These are phyloP conservation scores for Vigna radiata DNA, from an alignment of 306 rosid species.

Conservation along the genomic window DNA sequence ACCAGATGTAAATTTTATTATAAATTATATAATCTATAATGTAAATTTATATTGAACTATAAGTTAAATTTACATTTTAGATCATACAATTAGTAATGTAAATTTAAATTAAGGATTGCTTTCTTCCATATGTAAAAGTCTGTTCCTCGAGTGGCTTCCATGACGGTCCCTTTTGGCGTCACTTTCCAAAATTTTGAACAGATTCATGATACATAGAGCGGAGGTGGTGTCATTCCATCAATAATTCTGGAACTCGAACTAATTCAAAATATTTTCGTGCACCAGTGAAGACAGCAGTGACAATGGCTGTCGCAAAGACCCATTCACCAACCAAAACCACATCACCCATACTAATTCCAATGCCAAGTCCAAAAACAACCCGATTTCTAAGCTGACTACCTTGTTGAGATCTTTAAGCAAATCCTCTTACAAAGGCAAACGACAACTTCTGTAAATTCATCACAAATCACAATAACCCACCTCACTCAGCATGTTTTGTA, in stretches of 20 bases:
- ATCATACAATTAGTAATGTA: no score
- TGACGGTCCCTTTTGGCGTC: no score
- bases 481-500: constrained; percentile 22
- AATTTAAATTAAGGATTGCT: no score
- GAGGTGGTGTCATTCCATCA: constrained; percentile 96
- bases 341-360: constrained; percentile 74
- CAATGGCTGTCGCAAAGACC: constrained; percentile 68
- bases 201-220: constrained; percentile 75
- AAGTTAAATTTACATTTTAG: no score
- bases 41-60: no score
- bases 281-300: constrained; percentile 75
- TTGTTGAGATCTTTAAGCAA: constrained; percentile 57
- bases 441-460: constrained; percentile 43
- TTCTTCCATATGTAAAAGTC: no score
- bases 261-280: constrained; percentile 88
- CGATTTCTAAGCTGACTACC: constrained; percentile 70
- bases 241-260: constrained; percentile 85
- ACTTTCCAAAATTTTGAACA: constrained; percentile 53
- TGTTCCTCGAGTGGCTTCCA: no score
- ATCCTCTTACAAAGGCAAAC: constrained; percentile 52
- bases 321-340: constrained; percentile 93
- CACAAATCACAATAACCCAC: constrained; percentile 7
- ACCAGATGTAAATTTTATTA: no score
- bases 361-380: constrained; percentile 80
- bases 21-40: no score